phyloP scores from a whole-genome alignment of 2,329 filamentous ascomycete species.

The Teratosphaeria zuluensis region DNA sequence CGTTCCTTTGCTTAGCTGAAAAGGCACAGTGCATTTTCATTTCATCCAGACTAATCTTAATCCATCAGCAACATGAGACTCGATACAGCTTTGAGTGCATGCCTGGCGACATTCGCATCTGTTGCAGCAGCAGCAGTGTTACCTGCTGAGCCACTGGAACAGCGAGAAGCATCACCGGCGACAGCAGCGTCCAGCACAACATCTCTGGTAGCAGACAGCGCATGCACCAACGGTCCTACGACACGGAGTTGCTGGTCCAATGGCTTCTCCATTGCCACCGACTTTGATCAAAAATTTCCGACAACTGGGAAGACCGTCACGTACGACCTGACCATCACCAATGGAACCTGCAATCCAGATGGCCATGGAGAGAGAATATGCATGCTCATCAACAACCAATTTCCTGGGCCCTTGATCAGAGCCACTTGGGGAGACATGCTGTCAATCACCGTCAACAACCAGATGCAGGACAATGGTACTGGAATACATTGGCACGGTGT shows the following conservation, averaged over 20 bases:
- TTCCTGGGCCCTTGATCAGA: conserved; percentile 55
- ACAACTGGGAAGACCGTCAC: conserved; percentile 27
- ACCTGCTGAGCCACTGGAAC: background rate
- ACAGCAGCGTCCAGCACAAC: background rate
- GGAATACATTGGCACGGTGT: conserved; percentile 44
- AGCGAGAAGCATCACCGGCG: background rate
- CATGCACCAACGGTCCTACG: conserved; percentile 31
- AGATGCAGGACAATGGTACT: conserved; percentile 37
- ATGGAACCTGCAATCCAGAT: conserved; percentile 30
- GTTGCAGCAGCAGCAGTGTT: conserved; percentile 3
- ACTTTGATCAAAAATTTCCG: conserved; percentile 36
- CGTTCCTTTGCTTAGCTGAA: background rate
- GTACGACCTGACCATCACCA: conserved; percentile 26
- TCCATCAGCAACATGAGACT: background rate
- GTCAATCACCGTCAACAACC: conserved; percentile 26
- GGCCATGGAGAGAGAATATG: conserved; percentile 23
- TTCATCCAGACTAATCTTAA: background rate
- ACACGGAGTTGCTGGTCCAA: conserved; percentile 34
- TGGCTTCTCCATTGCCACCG: conserved; percentile 36
- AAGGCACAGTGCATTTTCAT: background rate
- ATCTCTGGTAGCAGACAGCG: conserved; percentile 5
- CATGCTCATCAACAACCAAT: conserved; percentile 52
- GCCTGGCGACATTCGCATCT: conserved; percentile 1
- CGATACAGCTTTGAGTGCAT: background rate
- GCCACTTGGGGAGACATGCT: conserved; percentile 32